Conservation (phyloP, 371 early-diverging fungal genomes). For the Umbelopsis sp. region DNA sequence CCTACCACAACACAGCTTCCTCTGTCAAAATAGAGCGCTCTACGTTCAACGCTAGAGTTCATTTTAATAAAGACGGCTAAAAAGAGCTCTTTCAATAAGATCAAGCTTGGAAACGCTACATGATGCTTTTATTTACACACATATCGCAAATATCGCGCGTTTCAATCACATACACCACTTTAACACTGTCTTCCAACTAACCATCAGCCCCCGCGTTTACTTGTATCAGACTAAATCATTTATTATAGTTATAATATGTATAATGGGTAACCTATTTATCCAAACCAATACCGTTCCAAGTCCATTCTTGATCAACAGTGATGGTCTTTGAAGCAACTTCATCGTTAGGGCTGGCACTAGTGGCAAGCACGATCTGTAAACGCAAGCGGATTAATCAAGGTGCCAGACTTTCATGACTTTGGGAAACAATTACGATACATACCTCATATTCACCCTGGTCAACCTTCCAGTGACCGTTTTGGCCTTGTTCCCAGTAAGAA, state of each 20-base stretch:
- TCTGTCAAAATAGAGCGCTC: no score
- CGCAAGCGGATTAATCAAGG: background rate
- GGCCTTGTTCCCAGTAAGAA: background rate
- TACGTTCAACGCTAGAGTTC: no score
- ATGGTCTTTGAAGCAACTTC: conserved; percentile 4
- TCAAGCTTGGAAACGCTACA: no score
- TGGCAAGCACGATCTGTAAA: background rate
- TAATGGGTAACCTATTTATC: background rate
- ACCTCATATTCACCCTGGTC: conserved; percentile 6
- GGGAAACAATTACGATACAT: background rate
- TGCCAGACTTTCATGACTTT: background rate
- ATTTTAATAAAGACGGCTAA: no score
- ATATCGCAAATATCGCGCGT: background rate
- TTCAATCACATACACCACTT: background rate
- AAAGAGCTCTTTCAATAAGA: no score
- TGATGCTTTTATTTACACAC: no score
- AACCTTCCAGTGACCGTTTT: conserved; percentile 8
- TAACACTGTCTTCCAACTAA: background rate
- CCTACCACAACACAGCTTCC: no score
- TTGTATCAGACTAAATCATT: background rate
- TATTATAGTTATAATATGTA: background rate
- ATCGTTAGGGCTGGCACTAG: background rate
- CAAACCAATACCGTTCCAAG: conserved; percentile 13
- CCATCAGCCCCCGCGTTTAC: background rate
- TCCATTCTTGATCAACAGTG: conserved; percentile 4